Conservation (phyloP, 129 eudicot species). For the Centaurea solstitialis region DNA sequence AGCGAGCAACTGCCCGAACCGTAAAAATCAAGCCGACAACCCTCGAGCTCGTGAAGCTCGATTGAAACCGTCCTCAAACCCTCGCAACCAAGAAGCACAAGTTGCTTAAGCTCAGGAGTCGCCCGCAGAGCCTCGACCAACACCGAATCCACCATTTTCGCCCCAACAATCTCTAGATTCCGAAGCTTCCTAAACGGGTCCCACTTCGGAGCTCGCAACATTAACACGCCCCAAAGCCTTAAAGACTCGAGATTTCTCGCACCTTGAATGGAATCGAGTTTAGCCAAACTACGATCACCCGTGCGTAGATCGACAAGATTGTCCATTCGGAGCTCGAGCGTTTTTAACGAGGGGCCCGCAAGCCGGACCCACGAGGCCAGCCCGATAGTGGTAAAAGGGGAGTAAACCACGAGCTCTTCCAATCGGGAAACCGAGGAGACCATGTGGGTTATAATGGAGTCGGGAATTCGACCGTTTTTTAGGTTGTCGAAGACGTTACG, state of each 20-base stretch:
- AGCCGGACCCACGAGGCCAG: constrained; percentile 65
- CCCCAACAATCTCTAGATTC: constrained; percentile 89
- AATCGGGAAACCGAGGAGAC: constrained; percentile 49
- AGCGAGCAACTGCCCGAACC: constrained; percentile 62
- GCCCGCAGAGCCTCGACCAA: constrained; percentile 55
- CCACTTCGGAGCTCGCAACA: constrained; percentile 73
- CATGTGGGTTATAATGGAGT: constrained; percentile 46
- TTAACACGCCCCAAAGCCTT: constrained; percentile 80
- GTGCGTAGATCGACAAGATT: constrained; percentile 42
- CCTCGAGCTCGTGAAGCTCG: constrained; percentile 61
- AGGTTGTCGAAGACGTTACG: constrained; percentile 72
- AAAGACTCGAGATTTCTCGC: constrained; percentile 72
- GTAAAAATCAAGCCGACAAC: constrained; percentile 68
- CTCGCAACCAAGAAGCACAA: constrained; percentile 80
- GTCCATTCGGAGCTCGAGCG: constrained; percentile 81
- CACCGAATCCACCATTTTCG: constrained; percentile 56
- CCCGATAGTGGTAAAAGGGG: constrained; percentile 61
- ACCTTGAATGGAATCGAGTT: constrained; percentile 67
- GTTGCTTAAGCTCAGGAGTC: constrained; percentile 69
- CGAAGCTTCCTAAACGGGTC: constrained; percentile 51
- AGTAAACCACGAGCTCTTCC: constrained; percentile 79
- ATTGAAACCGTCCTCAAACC: constrained; percentile 62
- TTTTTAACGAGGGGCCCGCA: constrained; percentile 46
- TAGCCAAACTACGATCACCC: constrained; percentile 34
- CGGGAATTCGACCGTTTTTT: constrained; percentile 47